phyloP scores from a whole-genome alignment of 1,284 basidiomycete genomes.

The Peniophora sp. region DNA sequence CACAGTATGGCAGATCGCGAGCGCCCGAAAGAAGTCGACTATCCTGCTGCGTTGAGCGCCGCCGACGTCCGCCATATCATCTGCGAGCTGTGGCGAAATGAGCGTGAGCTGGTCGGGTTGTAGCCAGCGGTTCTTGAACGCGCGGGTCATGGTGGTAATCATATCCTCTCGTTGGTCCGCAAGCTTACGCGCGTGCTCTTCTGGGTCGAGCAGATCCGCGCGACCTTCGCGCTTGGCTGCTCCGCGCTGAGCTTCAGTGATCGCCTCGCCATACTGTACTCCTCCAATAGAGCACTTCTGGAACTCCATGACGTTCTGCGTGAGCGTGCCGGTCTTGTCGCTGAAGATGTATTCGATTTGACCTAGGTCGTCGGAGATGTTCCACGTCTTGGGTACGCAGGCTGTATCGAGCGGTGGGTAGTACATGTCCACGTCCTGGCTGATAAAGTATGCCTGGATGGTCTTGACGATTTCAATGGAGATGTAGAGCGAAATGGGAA shows the following conservation, averaged over 20 bases:
- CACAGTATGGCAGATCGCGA: constrained; percentile 90
- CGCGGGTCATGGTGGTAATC: constrained; percentile 65
- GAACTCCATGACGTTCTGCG: constrained; percentile 98
- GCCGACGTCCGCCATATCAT: constrained; percentile 60
- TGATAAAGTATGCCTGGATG: constrained; percentile 95
- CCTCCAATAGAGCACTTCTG: constrained; percentile 91
- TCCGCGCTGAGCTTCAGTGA: constrained; percentile 94
- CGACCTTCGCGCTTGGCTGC: constrained; percentile 80
- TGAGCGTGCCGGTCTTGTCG: constrained; percentile 96
- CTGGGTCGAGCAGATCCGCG: constrained; percentile 54
- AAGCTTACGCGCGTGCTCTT: constrained; percentile 65
- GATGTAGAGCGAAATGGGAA: constrained; percentile 95
- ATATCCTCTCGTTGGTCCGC: constrained; percentile 67
- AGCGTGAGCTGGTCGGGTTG: constrained; percentile 82
- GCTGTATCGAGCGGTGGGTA: constrained; percentile 82
- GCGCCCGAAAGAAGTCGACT: constrained; percentile 83
- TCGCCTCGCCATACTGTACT: constrained; percentile 82
- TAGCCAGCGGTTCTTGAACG: constrained; percentile 88
- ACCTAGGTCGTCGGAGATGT: constrained; percentile 94
- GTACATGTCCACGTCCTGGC: constrained; percentile 97
- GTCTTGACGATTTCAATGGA: constrained; percentile 98
- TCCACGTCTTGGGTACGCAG: constrained; percentile 96
- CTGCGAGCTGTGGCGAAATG: constrained; percentile 78
- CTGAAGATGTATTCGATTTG: constrained; percentile 98
- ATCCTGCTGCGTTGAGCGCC: constrained; percentile 62